Percentiles rank a stretch among this genome's conserved stretches.
Evolutionary conservation across 768 basidiomycete species (phyloP).

Genomic region (Tricholoma furcatifolium): DNA sequence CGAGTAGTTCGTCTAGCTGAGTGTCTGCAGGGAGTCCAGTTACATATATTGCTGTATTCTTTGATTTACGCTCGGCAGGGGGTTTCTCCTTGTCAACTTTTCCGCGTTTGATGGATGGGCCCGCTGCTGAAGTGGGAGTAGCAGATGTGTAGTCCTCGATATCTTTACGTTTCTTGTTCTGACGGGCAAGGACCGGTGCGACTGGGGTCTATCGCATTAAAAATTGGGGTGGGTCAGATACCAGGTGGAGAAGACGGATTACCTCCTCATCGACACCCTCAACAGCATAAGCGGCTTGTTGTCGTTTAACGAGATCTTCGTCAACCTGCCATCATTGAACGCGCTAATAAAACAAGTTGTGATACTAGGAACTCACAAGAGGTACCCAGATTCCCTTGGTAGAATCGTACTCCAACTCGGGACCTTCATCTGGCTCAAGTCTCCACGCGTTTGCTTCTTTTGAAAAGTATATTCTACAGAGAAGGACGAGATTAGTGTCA

Average conservation of each 20-base stretch:
- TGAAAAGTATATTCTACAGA: constrained; percentile 70
- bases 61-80: constrained; percentile 62
- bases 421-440: constrained; percentile 85
- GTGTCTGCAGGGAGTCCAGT: constrained; percentile 79
- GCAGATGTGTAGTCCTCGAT: constrained; percentile 70
- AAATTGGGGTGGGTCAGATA: constrained; percentile 1
- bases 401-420: constrained; percentile 88
- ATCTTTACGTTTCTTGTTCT: constrained; percentile 77
- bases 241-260: constrained; percentile 25
- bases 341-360: background rate
- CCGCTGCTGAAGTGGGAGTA: constrained; percentile 40
- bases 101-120: constrained; percentile 66
- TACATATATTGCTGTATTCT: constrained; percentile 92
- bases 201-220: constrained; percentile 65
- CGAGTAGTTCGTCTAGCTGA: constrained; percentile 70
- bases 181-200: constrained; percentile 79
- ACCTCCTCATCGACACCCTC: constrained; percentile 94
- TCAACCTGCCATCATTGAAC: constrained; percentile 57
- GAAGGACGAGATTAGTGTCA: constrained; percentile 17
- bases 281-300: constrained; percentile 95
- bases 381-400: constrained; percentile 79
- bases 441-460: constrained; percentile 77
- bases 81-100: constrained; percentile 52
- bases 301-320: constrained; percentile 81
- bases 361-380: constrained; percentile 54